Base-by-base conservation (phyloP, 1,139 yeast species). In the Diutina scorzettiae region DNA sequence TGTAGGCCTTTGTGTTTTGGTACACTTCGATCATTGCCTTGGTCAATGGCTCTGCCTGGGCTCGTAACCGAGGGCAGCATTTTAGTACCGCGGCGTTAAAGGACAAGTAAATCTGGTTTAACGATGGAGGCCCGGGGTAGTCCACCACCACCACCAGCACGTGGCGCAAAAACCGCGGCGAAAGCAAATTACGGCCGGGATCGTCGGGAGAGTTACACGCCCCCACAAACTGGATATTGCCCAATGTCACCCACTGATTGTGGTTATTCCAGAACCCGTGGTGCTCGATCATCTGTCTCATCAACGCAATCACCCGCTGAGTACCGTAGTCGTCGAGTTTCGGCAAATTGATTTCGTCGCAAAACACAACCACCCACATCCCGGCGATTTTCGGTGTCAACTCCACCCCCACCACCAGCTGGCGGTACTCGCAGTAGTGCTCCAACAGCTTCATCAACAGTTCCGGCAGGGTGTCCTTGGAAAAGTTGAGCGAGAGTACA, bases 161-260 rank as follows among this genome's bases (percentile, higher is more conserved):
- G 52, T 81, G 93, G 8, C 94, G 69, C 41, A 84, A 58, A 52
- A 89, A 81, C 42, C 96, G 63, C n/a, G 64, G 57, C 1, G 78
- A 63, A 29, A 91, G 56, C 3, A 56, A 58, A 16, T 71, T 65
- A 49, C 98, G 69, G 0, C 96, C 96, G 2, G 78, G 75, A 57
- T 85, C 95, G 1, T 78, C 67, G 0, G 96, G 81, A 1, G 96
- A 91, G 53, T 91, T 91, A 57, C 97, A 91, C 0, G 98, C 97
- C 5, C 95, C 97, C 11, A 89, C 94, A 62, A 91, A 73, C 53
- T 83, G 94, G 32, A 91, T 67, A 43, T 77, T 71, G 16, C 69
- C 64, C n/a, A 86, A 48, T 0, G 64, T 51, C 1, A 89, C 76
- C 95, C 96, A 89, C 37, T 69, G 70, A 43, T 67, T 66, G 32